Evolutionary conservation across 192 early-diverging fungal genomes (phyloP).

Genomic region (Backusella circina): DNA sequence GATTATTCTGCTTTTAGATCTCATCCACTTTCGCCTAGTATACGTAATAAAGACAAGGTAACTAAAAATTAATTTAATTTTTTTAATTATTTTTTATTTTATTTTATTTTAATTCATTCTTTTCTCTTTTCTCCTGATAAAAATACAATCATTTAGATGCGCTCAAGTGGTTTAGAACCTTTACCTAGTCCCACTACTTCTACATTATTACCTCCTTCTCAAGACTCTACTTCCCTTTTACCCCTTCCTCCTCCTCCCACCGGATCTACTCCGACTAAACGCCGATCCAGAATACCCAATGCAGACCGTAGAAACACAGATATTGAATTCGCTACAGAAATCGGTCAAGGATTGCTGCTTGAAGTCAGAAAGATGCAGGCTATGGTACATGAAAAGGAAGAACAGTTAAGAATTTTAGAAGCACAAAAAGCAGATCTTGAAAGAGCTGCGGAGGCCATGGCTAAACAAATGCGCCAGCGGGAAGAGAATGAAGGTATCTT

Average conservation of each 20-base stretch:
- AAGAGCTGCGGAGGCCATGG: slow-evolving; percentile 42
- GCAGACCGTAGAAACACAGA: slow-evolving; percentile 33
- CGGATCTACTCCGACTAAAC: slow-evolving; percentile 30
- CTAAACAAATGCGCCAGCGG: slow-evolving; percentile 45
- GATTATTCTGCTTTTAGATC: slow-evolving; percentile 24
- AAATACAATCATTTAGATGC: slow-evolving; percentile 1
- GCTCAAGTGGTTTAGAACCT: slow-evolving; percentile 17
- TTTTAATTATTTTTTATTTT: not conserved
- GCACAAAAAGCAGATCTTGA: slow-evolving; percentile 50
- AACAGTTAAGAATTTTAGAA: slow-evolving; percentile 37
- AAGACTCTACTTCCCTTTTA: slow-evolving; percentile 10
- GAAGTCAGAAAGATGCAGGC: slow-evolving; percentile 43
- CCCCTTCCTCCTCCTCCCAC: slow-evolving; percentile 25
- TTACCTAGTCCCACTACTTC: slow-evolving; percentile 31
- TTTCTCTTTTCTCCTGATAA: not conserved
- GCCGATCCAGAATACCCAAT: slow-evolving; percentile 35
- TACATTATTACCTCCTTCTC: slow-evolving; percentile 12
- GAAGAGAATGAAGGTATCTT: slow-evolving; percentile 56
- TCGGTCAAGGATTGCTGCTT: slow-evolving; percentile 39
- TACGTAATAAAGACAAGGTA: slow-evolving; percentile 26
- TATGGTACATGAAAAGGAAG: slow-evolving; percentile 40
- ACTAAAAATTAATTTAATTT: not conserved
- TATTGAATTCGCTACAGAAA: slow-evolving; percentile 47
- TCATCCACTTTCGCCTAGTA: slow-evolving; percentile 18
- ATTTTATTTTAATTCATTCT: slow-evolving; percentile 6